Conservation (phyloP, 2,329 filamentous ascomycete genomes). For the Cucurbitaria berberidis region DNA sequence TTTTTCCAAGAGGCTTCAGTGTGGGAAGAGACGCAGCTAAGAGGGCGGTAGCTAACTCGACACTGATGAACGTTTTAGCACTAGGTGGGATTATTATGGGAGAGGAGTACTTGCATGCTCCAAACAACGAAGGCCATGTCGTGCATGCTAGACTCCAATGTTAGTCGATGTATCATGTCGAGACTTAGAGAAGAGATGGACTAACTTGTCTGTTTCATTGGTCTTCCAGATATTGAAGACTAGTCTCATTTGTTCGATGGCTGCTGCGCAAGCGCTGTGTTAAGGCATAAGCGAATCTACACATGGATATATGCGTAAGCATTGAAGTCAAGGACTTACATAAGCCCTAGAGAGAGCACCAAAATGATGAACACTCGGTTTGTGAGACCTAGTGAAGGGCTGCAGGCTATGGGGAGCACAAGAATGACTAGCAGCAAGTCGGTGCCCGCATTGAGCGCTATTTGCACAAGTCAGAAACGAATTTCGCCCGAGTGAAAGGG, state of each 20-base stretch:
- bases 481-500: neutral
- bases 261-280: constrained; percentile 44
- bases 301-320: neutral
- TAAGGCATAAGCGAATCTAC: neutral
- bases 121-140: constrained; percentile 9
- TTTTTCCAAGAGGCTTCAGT: constrained; percentile 14
- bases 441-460: constrained; percentile 25
- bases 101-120: constrained; percentile 13
- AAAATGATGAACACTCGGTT: constrained; percentile 41
- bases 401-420: constrained; percentile 48
- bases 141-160: constrained; percentile 4
- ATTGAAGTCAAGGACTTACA: constrained; percentile 13
- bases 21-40: constrained; percentile 14
- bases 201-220: constrained; percentile 2
- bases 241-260: constrained; percentile 44
- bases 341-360: constrained; percentile 41
- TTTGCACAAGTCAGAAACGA: neutral
- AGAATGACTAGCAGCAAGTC: constrained; percentile 45
- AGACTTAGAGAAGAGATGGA: neutral
- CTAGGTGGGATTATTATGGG: neutral
- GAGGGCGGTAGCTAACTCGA: constrained; percentile 11
- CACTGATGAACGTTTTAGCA: constrained; percentile 3
- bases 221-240: constrained; percentile 13
- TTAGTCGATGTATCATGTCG: neutral
- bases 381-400: constrained; percentile 42